Conservation (phyloP, 306 rosid species). For the Elaeagnus macrophylla region DNA sequence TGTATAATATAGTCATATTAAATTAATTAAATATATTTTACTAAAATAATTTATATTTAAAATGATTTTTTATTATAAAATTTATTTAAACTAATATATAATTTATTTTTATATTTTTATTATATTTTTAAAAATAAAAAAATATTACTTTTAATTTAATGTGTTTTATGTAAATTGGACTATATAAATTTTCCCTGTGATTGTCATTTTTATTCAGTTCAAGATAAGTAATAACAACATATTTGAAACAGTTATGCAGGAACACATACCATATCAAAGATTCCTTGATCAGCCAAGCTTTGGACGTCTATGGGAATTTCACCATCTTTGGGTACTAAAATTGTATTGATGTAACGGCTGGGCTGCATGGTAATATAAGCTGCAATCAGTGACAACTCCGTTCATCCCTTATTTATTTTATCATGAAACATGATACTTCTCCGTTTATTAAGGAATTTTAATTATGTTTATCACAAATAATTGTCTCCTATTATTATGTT, state of each 20-base stretch:
- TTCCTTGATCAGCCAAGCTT: conserved; percentile 60
- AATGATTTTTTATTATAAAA: too few species aligned
- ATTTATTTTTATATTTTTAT: too few species aligned
- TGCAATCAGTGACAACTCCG: conserved; percentile 6
- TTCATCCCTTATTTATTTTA: too few species aligned
- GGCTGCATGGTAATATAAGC: conserved; percentile 46
- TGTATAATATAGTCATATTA: too few species aligned
- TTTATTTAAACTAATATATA: too few species aligned
- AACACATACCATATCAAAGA: conserved; percentile 68
- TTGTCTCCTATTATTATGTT: neutral
- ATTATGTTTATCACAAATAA: neutral
- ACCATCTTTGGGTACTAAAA: conserved; percentile 65
- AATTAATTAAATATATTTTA: too few species aligned
- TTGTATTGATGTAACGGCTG: conserved; percentile 53
- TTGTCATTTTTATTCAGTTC: neutral
- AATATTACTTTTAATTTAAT: too few species aligned
- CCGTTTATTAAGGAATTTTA: neutral
- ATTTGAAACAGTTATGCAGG: conserved; percentile 10
- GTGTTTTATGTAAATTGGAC: too few species aligned
- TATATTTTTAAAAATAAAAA: too few species aligned
- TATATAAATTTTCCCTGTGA: neutral
- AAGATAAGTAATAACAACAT: neutral
- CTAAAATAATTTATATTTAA: too few species aligned
- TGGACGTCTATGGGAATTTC: conserved; percentile 55
- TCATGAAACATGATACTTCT: neutral